Conservation (phyloP, 2,329 filamentous ascomycete species). For the Apiospora malaysiana region DNA sequence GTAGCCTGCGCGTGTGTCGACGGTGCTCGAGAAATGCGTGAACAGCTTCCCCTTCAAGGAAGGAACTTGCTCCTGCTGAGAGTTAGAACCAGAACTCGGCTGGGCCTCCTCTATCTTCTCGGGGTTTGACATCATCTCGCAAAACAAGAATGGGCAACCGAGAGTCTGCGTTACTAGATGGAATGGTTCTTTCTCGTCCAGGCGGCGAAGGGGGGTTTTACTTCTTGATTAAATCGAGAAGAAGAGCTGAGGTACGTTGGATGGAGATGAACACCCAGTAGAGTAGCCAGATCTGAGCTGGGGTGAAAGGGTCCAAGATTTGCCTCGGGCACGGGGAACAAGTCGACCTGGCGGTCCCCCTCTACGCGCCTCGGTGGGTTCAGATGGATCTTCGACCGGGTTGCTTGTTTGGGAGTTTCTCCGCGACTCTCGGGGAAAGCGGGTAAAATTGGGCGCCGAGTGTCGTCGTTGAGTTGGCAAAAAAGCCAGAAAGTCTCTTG, state of each 20-base stretch:
- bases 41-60: background rate
- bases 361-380: background rate
- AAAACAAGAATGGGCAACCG: background rate
- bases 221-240: background rate
- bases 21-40: conserved; percentile 19
- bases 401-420: background rate
- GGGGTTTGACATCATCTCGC: background rate
- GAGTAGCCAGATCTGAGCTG: background rate
- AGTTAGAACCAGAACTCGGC: background rate
- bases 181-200: background rate
- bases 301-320: background rate
- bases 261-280: background rate
- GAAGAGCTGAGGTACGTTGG: background rate
- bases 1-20: conserved; percentile 26
- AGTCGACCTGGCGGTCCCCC: background rate
- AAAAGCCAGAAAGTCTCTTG: background rate
- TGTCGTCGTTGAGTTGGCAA: background rate
- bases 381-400: background rate
- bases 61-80: background rate
- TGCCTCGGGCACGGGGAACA: background rate
- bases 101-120: conserved; percentile 1
- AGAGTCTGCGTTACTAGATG: background rate
- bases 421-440: background rate
- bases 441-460: background rate
- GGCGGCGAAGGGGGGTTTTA: background rate